These are phyloP conservation scores for Brettanomyces custersianus DNA, from an alignment of 805 yeast genomes.

Conservation along the genomic window DNA sequence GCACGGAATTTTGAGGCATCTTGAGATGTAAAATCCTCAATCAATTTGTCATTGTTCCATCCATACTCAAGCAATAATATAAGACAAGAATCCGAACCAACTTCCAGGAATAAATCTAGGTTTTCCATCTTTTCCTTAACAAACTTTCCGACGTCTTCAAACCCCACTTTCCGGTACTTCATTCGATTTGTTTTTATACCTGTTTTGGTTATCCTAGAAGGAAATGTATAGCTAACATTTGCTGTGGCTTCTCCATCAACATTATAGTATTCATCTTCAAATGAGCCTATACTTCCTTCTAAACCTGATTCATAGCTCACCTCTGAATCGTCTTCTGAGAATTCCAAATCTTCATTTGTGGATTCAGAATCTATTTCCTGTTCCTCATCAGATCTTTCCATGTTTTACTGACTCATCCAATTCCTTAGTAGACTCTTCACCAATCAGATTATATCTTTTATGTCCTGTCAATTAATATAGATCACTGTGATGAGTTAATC, in stretches of 20 bases:
- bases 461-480: no score
- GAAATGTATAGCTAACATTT: constrained; percentile 11
- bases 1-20: constrained; percentile 14
- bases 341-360: constrained; percentile 6
- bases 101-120: constrained; percentile 28
- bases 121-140: constrained; percentile 22
- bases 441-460: no score
- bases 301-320: no score
- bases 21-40: constrained; percentile 43
- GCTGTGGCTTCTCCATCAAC: neutral
- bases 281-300: neutral
- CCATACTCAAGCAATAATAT: constrained; percentile 37
- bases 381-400: no score
- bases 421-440: no score
- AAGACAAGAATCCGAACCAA: constrained; percentile 31
- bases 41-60: constrained; percentile 52
- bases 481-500: no score
- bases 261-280: neutral
- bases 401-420: no score
- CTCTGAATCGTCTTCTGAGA: constrained; percentile 12
- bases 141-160: constrained; percentile 24
- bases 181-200: constrained; percentile 20
- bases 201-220: constrained; percentile 10
- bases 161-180: constrained; percentile 18
- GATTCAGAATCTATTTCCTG: constrained; percentile 8